These are phyloP conservation scores for Musa acuminata DNA, from an alignment of 176 grass and related monocot species.

Conservation along the genomic window DNA sequence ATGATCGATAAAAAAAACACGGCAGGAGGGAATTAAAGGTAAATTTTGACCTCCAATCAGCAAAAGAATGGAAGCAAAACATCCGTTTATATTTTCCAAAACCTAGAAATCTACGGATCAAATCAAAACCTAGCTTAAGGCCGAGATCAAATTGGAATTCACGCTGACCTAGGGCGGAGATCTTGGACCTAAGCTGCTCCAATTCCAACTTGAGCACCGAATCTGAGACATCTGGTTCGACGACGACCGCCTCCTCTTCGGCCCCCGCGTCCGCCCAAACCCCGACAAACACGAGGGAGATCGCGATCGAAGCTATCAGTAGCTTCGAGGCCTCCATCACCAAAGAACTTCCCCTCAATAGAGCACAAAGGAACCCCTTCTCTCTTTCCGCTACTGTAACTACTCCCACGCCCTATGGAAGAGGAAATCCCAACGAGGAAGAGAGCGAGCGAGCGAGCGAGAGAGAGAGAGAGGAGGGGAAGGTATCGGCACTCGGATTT, in stretches of 20 bases:
- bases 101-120: not conserved
- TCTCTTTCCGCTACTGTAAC: no score
- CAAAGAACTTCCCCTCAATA: not conserved
- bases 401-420: no score
- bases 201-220: constrained; percentile 7
- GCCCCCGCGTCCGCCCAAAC: constrained; percentile 1
- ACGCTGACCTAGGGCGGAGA: constrained; percentile 4
- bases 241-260: constrained; percentile 11
- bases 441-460: no score
- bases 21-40: not conserved
- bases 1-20: not conserved
- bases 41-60: no score
- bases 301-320: constrained; percentile 5
- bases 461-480: no score
- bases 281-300: not conserved
- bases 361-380: not conserved
- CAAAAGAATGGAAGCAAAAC: not conserved
- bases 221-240: constrained; percentile 1
- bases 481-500: no score
- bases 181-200: constrained; percentile 8
- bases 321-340: constrained; percentile 10
- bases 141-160: not conserved
- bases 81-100: not conserved
- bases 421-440: no score
- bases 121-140: not conserved